Evolutionary conservation across 2,329 filamentous ascomycete species (phyloP).

Genomic region (Fusarium udum): DNA sequence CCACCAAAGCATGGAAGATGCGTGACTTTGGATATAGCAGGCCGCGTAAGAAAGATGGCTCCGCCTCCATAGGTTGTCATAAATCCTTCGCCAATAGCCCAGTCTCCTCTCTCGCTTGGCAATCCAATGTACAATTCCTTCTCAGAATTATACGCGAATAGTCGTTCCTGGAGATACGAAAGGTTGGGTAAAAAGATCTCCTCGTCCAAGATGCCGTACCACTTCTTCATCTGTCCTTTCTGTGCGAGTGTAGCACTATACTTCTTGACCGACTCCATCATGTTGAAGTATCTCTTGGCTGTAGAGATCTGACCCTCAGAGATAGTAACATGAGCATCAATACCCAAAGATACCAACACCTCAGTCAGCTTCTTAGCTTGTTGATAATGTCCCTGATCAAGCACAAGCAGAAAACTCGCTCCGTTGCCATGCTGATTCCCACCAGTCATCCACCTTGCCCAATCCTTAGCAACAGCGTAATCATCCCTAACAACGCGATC

Average conservation of each 20-base stretch:
- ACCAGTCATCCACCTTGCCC: constrained; percentile 58
- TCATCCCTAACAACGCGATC: constrained; percentile 51
- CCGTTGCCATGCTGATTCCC: constrained; percentile 54
- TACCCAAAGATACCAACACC: constrained; percentile 49
- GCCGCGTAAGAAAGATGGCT: constrained; percentile 53
- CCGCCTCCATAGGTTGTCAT: constrained; percentile 57
- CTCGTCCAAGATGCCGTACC: constrained; percentile 57
- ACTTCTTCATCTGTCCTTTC: constrained; percentile 51
- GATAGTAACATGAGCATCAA: constrained; percentile 51
- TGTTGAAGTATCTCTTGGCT: constrained; percentile 51
- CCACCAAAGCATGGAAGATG: constrained; percentile 51
- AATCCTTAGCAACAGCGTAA: constrained; percentile 53
- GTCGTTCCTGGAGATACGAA: constrained; percentile 49
- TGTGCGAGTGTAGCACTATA: constrained; percentile 48
- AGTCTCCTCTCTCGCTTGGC: constrained; percentile 56
- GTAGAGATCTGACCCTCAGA: constrained; percentile 46
- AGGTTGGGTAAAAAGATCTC: constrained; percentile 58
- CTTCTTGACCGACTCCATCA: constrained; percentile 48
- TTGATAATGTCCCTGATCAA: constrained; percentile 50
- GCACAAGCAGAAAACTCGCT: constrained; percentile 53
- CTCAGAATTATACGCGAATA: constrained; percentile 48
- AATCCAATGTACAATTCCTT: constrained; percentile 54
- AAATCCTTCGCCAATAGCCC: constrained; percentile 50
- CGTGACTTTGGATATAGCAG: constrained; percentile 48
- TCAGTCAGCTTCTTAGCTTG: constrained; percentile 47